Evolutionary conservation across 148 eudicot genomes (phyloP).

Genomic region (Silene conica): DNA sequence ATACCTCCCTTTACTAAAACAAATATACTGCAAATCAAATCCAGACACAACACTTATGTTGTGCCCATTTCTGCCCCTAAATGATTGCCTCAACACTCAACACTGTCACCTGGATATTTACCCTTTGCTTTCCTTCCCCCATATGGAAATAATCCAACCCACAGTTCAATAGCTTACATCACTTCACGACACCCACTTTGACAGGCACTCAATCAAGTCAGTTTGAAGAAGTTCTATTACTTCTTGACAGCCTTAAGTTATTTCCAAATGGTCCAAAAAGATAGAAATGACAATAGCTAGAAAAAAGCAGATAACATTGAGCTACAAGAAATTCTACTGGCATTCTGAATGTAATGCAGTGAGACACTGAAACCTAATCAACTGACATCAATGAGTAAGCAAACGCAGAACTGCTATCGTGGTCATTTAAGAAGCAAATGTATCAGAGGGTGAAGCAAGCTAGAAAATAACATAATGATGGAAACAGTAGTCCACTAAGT

Average conservation of each 20-base stretch:
- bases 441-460: constrained; percentile 8
- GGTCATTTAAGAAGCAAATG: neutral
- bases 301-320: neutral
- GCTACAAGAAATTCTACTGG: neutral
- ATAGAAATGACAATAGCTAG: neutral
- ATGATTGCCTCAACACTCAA: too few species aligned
- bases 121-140: neutral
- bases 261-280: too few species aligned
- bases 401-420: neutral
- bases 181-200: neutral
- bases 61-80: too few species aligned
- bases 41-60: too few species aligned
- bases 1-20: too few species aligned
- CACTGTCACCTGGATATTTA: too few species aligned
- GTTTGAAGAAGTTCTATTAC: neutral
- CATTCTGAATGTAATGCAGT: neutral
- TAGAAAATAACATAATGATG: neutral
- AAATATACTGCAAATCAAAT: too few species aligned
- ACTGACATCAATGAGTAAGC: neutral
- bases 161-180: neutral
- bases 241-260: too few species aligned
- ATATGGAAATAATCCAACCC: neutral
- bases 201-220: neutral
- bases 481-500: neutral
- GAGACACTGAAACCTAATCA: neutral